Evolutionary conservation across 352 stramenopile genomes (phyloP), one percentile per base, ranked within the genome.

Genomic region (Globisporangium megalacanthum): DNA sequence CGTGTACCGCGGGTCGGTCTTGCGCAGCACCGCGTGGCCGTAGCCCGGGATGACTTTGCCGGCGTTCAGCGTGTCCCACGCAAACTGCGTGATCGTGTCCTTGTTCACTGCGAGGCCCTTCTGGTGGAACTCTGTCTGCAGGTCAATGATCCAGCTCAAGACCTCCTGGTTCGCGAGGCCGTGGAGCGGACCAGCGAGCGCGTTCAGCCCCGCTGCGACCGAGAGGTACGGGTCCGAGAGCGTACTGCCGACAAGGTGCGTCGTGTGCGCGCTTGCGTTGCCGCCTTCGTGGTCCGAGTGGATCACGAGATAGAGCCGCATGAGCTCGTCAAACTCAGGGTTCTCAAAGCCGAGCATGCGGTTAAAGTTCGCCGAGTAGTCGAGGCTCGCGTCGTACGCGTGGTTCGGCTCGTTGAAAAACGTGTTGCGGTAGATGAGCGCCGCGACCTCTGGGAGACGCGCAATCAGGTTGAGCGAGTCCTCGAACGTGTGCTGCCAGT

Each of bases 151-250:
- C 89, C 89, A 97, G 61, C 79, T 70, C 29, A 97, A 74, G 54
- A 99, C 97, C 75, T 99, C 97, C 88, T 99, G 97, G 83, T 99
- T 99, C 47, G 97, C 97, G 19, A 99, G 86, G 54, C 97, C 97
- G 81, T 99, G 97, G 48, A 99, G 83, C 19, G 97, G 97, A 44
- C 97, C 97, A 15, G 97, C 97, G 50, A 99, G 84, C 13, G 97
- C 96, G 78, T 99, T 99, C 49, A 99, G 84, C 62, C 97, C 97
- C 31, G 88, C 96, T 29, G 94, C 77, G 60, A 99, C 97, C 51
- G 93, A 96, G 59, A 99, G 86, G 83, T 99, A 99, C 42, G 97
- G 95, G 83, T 99, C 97, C 55, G 89, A 94, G 8, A 99, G 77
- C 45, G 97, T 99, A 39, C 83, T 97, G 68, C 97, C 97, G 5